Evolutionary conservation across 164 flowering plant genomes (phyloP).

Genomic region (Akebia trifoliata): DNA sequence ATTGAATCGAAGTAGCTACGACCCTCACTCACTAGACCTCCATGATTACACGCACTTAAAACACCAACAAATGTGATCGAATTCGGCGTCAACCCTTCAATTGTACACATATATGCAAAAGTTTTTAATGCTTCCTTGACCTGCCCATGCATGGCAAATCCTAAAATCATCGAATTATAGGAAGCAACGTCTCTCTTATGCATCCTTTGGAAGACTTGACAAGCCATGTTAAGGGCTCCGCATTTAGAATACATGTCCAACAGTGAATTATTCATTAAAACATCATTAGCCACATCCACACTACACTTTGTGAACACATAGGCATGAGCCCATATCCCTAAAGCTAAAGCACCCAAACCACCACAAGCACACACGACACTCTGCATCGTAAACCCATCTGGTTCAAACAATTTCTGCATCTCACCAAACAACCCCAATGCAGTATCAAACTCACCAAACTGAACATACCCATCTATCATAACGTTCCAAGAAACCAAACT

Average conservation of each 20-base stretch:
- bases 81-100: conserved; percentile 25
- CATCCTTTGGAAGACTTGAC: conserved; percentile 56
- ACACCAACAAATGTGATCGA: conserved; percentile 24
- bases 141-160: conserved; percentile 64
- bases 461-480: conserved; percentile 55
- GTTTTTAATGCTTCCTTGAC: conserved; percentile 41
- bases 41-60: conserved; percentile 28
- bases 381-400: conserved; percentile 63
- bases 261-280: conserved; percentile 45
- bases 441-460: conserved; percentile 43
- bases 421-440: conserved; percentile 46
- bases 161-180: conserved; percentile 70
- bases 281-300: conserved; percentile 25
- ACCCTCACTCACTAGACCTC: conserved; percentile 25
- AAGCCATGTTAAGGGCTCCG: conserved; percentile 51
- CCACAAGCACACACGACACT: conserved; percentile 60
- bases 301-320: conserved; percentile 39
- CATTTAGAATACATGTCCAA: conserved; percentile 77
- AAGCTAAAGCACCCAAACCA: conserved; percentile 47
- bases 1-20: conserved; percentile 21
- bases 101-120: conserved; percentile 41
- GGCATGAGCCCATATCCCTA: conserved; percentile 80
- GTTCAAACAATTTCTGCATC: conserved; percentile 43
- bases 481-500: conserved; percentile 73
- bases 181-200: conserved; percentile 41